Evolutionary conservation across 495 filamentous ascomycete genomes (phyloP).

Genomic region (Extremus antarcticus): DNA sequence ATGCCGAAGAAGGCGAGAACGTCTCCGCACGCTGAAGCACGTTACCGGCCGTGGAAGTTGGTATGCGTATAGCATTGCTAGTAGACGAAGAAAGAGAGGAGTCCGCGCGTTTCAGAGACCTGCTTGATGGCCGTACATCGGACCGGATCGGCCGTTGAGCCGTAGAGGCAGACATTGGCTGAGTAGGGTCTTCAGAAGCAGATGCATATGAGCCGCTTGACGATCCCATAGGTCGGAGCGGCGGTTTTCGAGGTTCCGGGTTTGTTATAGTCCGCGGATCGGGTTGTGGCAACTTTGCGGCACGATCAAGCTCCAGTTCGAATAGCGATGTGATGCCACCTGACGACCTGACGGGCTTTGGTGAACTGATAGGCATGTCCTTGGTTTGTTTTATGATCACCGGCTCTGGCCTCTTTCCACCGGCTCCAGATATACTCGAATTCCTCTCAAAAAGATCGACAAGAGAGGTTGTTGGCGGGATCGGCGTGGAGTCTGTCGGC

Average conservation of each 20-base stretch:
- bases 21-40: not conserved
- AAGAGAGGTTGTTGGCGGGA: constrained; percentile 45
- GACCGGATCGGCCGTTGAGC: too few species aligned
- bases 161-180: not conserved
- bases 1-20: constrained; percentile 9
- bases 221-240: not conserved
- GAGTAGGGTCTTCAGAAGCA: constrained; percentile 12
- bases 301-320: constrained; percentile 13
- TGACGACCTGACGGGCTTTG: constrained; percentile 13
- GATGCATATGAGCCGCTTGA: constrained; percentile 13
- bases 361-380: constrained; percentile 12
- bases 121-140: too few species aligned
- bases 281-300: not conserved
- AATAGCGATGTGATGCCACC: constrained; percentile 19
- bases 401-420: constrained; percentile 2
- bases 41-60: not conserved
- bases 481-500: constrained; percentile 42
- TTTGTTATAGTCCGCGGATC: not conserved
- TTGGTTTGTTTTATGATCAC: constrained; percentile 1
- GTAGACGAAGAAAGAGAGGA: not conserved
- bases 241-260: not conserved
- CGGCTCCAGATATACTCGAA: not conserved
- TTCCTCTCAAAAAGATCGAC: constrained; percentile 49
- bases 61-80: not conserved
- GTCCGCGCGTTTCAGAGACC: not conserved